phyloP scores from a whole-genome alignment of 306 rosid species.

The Medicago lupulina region DNA sequence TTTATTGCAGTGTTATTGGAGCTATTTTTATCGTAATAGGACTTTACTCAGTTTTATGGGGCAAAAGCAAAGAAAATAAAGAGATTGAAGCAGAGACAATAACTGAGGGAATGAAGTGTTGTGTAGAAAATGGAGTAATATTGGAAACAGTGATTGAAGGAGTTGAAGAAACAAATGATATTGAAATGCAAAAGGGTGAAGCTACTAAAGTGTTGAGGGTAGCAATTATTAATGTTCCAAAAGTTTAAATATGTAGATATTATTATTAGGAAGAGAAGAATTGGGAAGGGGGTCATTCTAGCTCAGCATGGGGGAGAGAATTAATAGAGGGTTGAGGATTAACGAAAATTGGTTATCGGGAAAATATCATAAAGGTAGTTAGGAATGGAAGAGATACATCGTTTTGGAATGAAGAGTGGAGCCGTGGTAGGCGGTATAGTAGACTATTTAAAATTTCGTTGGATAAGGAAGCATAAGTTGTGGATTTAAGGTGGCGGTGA shows the following conservation, averaged over 20 bases:
- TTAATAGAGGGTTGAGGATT: too few species aligned
- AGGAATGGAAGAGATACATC: too few species aligned
- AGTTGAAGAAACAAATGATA: slow-evolving; percentile 48
- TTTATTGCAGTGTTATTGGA: slow-evolving; percentile 63
- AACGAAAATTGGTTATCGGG: too few species aligned
- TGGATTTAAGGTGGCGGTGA: too few species aligned
- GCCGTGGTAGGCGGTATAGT: too few species aligned
- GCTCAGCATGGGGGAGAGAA: too few species aligned
- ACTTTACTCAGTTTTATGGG: slow-evolving; percentile 90
- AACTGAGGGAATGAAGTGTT: slow-evolving; percentile 43
- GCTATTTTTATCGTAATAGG: slow-evolving; percentile 78
- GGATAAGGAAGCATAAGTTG: too few species aligned
- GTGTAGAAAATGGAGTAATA: slow-evolving; percentile 41
- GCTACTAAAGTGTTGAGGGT: slow-evolving; percentile 29
- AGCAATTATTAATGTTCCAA: slow-evolving; percentile 41
- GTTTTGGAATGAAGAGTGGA: too few species aligned
- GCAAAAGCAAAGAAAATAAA: slow-evolving; percentile 74
- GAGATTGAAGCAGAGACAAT: slow-evolving; percentile 55
- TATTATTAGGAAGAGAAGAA: slow-evolving; percentile 16
- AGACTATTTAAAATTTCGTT: too few species aligned
- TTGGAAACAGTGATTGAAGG: slow-evolving; percentile 51
- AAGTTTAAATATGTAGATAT: slow-evolving; percentile 29
- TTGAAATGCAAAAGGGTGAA: slow-evolving; percentile 58
- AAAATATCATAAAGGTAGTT: too few species aligned
- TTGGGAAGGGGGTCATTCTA: too few species aligned